These are phyloP conservation scores for Pseudozyma pruni DNA, from an alignment of 1,284 basidiomycete genomes.

Conservation along the genomic window DNA sequence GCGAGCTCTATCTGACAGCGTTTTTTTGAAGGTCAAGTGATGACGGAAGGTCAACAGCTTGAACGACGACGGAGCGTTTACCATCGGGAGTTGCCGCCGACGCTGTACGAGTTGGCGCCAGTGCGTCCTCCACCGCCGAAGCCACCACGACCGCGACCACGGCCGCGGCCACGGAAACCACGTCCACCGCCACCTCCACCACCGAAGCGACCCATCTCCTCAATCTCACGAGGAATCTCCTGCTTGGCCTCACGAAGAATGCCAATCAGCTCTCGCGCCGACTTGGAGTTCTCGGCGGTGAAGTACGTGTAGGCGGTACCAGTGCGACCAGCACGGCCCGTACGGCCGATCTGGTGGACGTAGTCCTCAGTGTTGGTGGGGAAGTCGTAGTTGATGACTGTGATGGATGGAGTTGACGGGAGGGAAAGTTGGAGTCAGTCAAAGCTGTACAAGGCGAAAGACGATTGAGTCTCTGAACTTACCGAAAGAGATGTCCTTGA, in stretches of 20 bases:
- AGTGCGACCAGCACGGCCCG: conserved; percentile 76
- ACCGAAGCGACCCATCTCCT: conserved; percentile 90
- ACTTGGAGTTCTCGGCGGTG: conserved; percentile 83
- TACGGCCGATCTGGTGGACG: conserved; percentile 89
- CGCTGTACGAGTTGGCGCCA: conserved; percentile 59
- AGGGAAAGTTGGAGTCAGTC: background rate
- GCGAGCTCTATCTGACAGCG: background rate
- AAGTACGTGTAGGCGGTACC: conserved; percentile 96
- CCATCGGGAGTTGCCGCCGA: conserved; percentile 57
- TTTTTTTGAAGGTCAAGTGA: too few species aligned
- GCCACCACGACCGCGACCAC: conserved; percentile 54
- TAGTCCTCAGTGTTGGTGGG: conserved; percentile 96
- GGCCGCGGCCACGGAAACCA: conserved; percentile 54
- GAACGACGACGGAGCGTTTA: conserved; percentile 15
- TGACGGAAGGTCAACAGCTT: background rate
- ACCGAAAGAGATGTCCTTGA: conserved; percentile 95
- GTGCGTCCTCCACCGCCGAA: conserved; percentile 52
- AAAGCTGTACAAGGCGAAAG: background rate
- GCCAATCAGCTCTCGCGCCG: conserved; percentile 86
- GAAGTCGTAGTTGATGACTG: conserved; percentile 84
- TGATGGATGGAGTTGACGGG: background rate
- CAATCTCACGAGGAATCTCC: conserved; percentile 83
- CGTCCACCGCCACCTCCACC: conserved; percentile 62
- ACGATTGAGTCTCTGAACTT: conserved; percentile 68
- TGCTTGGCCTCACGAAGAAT: conserved; percentile 93